Evolutionary conservation across 768 basidiomycete genomes (phyloP), one percentile per base, ranked within the genome.

Genomic region (Kwoniella mangroviensis): DNA sequence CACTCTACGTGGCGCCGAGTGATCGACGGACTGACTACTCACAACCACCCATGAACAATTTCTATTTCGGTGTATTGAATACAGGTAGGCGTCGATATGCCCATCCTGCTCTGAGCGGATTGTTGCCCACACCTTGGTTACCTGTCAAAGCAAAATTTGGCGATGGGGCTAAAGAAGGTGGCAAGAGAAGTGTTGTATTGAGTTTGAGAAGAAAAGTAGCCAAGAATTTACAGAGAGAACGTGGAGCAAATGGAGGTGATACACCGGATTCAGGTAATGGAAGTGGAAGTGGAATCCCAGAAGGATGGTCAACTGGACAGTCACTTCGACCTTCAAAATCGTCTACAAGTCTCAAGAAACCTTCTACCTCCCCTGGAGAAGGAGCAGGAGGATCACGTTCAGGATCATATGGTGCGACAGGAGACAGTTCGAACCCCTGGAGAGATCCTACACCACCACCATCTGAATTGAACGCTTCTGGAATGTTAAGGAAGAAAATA

Each of bases 21-120:
- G 94, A 96, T 80, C 91, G 92, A 75, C 86, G 91, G 42, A 95
- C 94, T 19, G 92, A 95, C 84, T 95, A 95, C 82, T 94, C 93
- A 0, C 96, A 98, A 82, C 95, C 96, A 0, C 96, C 96, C 0
- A 94, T 98, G 92, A 90, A 91, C 15, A 93, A 93, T 75, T 95
- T 93, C 89, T 98, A 93, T 81, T 87, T 87, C 54, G 96, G 96
- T 0, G 93, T 98, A 22, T 85, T 98, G 15, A 96, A 96, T 80
- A 97, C 94, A n/a, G 94, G 94, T 11, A 93, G 95, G 82, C 86
- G 92, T 60, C 89, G 95, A 52, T 98, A 98, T 75, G 94, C 92
- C 0, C 96, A 98, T 80, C 96, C 96, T 3, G 96, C 94, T 1
- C 86, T 98, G 22, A 93, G 91, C n/a, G 96, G 96, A 2, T 88